Percentiles rank a stretch among this genome's conserved stretches.
Conservation (phyloP, 352 stramenopile species). For the Globisporangium okanoganense region DNA sequence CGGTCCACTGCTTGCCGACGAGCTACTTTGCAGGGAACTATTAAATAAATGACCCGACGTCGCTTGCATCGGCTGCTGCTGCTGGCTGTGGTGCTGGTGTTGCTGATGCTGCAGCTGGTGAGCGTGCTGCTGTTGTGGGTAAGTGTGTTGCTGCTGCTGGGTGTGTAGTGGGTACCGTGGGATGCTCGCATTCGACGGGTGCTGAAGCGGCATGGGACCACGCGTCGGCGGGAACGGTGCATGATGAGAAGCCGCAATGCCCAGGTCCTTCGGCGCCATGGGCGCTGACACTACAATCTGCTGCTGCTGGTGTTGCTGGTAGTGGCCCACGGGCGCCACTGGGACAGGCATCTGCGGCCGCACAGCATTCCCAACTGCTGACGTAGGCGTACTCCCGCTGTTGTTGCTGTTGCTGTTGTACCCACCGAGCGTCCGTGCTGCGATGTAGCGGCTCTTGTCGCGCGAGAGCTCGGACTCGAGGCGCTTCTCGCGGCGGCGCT, state of each 20-base stretch:
- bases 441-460: constrained; percentile 63
- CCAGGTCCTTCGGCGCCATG: constrained; percentile 1
- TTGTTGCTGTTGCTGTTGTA: constrained; percentile 17
- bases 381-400: not conserved
- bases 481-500: constrained; percentile 83
- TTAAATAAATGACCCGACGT: constrained; percentile 17
- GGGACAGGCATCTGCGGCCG: constrained; percentile 5
- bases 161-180: constrained; percentile 9
- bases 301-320: constrained; percentile 5
- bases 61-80: constrained; percentile 9
- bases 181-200: not conserved
- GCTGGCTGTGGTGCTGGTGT: constrained; percentile 4
- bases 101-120: constrained; percentile 2
- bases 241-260: constrained; percentile 5
- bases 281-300: not conserved
- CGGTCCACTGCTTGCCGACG: not conserved
- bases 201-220: constrained; percentile 14
- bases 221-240: constrained; percentile 13
- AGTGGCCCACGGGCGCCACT: not conserved
- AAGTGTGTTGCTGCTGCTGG: constrained; percentile 6
- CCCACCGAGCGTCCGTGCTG: constrained; percentile 20
- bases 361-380: not conserved
- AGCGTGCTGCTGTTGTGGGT: constrained; percentile 4
- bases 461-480: constrained; percentile 77
- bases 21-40: constrained; percentile 7